Conservation (phyloP, 2,329 filamentous ascomycete species). For the Penicillium sp. region DNA sequence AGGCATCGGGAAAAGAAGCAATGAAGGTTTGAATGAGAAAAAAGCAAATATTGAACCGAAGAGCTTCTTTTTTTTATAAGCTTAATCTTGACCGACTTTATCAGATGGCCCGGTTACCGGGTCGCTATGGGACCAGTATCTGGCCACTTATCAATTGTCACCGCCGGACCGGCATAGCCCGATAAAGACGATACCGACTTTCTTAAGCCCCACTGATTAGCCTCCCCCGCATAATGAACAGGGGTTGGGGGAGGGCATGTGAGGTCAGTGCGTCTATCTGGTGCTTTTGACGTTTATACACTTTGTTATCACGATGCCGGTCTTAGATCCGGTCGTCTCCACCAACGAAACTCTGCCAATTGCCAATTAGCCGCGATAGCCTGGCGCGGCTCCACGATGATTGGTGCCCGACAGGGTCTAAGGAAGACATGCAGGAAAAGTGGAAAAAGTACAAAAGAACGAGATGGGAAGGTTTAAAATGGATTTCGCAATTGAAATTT, state of each 20-base stretch:
- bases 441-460: constrained; percentile 1
- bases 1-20: neutral
- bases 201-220: neutral
- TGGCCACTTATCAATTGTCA: neutral
- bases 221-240: constrained; percentile 4
- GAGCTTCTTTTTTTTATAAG: neutral
- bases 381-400: neutral
- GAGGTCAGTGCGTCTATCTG: neutral
- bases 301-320: neutral
- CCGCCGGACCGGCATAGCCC: constrained; percentile 4
- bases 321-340: constrained; percentile 3
- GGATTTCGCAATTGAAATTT: neutral
- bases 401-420: constrained; percentile 9
- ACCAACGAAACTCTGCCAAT: constrained; percentile 3
- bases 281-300: neutral
- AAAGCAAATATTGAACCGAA: neutral
- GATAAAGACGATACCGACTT: neutral
- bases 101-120: neutral
- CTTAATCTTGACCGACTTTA: neutral
- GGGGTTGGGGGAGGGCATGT: neutral
- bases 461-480: neutral
- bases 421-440: constrained; percentile 4
- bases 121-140: neutral
- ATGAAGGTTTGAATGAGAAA: neutral
- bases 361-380: constrained; percentile 1